Evolutionary conservation across 306 rosid genomes (phyloP), one percentile per base, ranked within the genome.

Genomic region (Senna tora): DNA sequence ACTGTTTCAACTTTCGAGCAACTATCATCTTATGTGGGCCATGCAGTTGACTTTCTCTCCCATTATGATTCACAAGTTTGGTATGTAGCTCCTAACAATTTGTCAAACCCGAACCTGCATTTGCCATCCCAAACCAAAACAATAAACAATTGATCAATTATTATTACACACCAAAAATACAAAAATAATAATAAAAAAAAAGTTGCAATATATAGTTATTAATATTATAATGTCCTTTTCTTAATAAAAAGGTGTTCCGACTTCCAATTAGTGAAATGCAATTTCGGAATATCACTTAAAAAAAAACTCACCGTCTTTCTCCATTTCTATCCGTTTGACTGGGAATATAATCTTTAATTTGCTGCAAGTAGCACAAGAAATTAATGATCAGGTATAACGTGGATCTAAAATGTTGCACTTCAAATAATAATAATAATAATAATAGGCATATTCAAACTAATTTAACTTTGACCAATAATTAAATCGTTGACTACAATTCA

Each of bases 11-110:
- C 2, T 25, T 25, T 12, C 43, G 5, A 11, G 42, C 28, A n/a
- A 54, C 61, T 19, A 36, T 46, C 75, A 22, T 16, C 65, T 38
- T 28, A 14, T 52, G 62, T 38, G 28, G 14, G 25, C 30, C 49
- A 34, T 25, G 30, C 30, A 25, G 77, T 69, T 77, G 83, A 71
- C 74, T 41, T 65, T 69, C 60, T 38, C 51, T 45, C 60, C n/a
- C 21, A 4, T 20, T 4, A 43, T 43, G 50, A 68, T 47, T 33
- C 33, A 77, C 32, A 33, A 19, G 72, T 47, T 75, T 1, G 30
- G 30, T 25, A 69, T 72, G 7, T 30, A 11, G 15, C 56, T 42
- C 33, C 64, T 59, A 1, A 9, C 14, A 9, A 73, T 51, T 65
- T 58, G 74, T 76, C 79, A 79, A 61, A 67, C 60, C n/a, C 39